phyloP scores from a whole-genome alignment of 73 alveolate genomes.

The Uronychia setigera region DNA sequence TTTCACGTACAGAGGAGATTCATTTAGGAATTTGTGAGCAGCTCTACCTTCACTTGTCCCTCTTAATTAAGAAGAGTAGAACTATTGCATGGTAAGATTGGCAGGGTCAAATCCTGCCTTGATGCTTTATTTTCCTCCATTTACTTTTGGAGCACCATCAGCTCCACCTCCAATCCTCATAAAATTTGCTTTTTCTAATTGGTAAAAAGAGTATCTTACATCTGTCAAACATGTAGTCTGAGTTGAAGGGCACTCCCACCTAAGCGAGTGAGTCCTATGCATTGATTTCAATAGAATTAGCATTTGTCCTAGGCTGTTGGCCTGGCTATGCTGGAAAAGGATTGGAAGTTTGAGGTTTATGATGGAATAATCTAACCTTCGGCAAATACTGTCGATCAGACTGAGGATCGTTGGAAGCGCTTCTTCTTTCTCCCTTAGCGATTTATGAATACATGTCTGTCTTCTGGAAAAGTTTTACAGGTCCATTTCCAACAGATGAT shows the following conservation, averaged over 20 bases:
- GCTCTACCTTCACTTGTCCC: neutral
- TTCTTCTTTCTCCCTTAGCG: neutral
- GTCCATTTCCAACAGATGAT: neutral
- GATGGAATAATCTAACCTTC: neutral
- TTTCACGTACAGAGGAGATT: neutral
- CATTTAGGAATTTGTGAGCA: neutral
- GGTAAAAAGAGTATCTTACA: neutral
- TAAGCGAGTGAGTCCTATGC: neutral
- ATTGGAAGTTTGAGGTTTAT: neutral
- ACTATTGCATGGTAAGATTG: neutral
- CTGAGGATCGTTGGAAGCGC: conserved; percentile 1
- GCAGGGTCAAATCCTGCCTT: neutral
- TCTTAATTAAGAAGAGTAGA: neutral
- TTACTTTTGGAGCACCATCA: neutral
- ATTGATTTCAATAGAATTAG: neutral
- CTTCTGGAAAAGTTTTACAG: neutral
- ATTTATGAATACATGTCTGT: neutral
- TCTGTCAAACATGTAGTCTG: neutral
- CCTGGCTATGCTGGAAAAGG: neutral
- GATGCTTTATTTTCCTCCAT: neutral
- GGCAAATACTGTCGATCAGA: neutral
- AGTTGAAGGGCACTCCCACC: conserved; percentile 1
- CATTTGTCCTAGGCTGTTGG: neutral
- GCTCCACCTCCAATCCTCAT: neutral
- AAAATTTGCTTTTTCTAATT: neutral